A percentile compares a stretch with the other conserved stretches of the same genome.
Evolutionary conservation across 257 asterid species (phyloP).

Genomic region (Nicotiana benthamiana): DNA sequence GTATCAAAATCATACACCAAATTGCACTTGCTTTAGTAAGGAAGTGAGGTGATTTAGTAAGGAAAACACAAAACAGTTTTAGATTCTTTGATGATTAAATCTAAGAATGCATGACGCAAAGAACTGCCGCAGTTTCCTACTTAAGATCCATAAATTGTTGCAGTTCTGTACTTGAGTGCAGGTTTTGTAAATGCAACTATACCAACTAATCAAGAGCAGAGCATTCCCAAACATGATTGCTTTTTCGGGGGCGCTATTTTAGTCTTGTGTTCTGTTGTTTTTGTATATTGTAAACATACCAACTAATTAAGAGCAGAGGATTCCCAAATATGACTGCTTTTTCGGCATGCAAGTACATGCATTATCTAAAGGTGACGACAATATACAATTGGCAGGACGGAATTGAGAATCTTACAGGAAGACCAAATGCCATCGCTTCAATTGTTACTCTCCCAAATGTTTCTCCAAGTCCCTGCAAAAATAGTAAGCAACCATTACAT

Average conservation of each 20-base stretch:
- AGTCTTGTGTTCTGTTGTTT: no score
- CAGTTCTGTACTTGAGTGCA: not conserved
- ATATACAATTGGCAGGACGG: constrained; percentile 1
- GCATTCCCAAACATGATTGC: not conserved
- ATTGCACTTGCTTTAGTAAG: not conserved
- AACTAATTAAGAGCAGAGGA: not conserved
- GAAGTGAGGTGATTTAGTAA: not conserved
- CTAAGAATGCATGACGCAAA: not conserved
- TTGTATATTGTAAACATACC: not conserved
- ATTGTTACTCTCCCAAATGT: constrained; percentile 97
- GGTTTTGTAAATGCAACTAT: not conserved
- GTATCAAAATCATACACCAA: constrained; percentile 10
- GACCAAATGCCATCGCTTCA: constrained; percentile 99
- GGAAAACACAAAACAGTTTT: not conserved
- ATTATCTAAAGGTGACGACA: not conserved
- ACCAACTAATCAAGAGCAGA: not conserved
- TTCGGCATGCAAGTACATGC: not conserved
- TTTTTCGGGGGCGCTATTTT: no score
- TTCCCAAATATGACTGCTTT: not conserved
- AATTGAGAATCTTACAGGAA: constrained; percentile 55
- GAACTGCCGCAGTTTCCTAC: not conserved
- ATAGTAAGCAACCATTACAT: not conserved
- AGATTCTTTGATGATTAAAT: not conserved
- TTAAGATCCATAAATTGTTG: not conserved
- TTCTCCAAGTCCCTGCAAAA: constrained; percentile 93